phyloP scores from a whole-genome alignment of 345 rosid species.

The Hevea brasiliensis region DNA sequence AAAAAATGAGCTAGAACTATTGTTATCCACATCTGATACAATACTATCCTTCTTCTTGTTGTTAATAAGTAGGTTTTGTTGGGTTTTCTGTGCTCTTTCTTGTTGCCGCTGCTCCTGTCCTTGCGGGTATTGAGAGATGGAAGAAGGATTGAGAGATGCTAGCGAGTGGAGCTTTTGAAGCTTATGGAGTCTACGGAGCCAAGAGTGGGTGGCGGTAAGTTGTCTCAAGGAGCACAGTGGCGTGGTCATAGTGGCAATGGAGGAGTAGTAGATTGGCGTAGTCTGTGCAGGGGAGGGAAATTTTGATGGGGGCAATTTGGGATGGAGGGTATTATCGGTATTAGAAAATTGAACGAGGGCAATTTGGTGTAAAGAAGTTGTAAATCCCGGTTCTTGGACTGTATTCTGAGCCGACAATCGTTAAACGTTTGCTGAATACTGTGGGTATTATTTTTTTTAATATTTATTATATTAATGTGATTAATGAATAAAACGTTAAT shows the following conservation, averaged over 20 bases:
- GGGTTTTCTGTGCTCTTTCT: slow-evolving; percentile 7
- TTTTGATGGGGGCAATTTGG: not conserved
- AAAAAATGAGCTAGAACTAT: slow-evolving; percentile 44
- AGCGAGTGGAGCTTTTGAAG: slow-evolving; percentile 33
- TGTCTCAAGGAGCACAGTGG: slow-evolving; percentile 41
- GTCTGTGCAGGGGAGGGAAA: not conserved
- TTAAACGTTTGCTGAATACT: no score
- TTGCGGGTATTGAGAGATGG: slow-evolving; percentile 28
- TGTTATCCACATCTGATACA: not conserved
- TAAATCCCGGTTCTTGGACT: no score
- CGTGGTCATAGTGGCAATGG: slow-evolving; percentile 33
- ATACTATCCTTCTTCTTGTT: not conserved
- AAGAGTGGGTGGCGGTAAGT: slow-evolving; percentile 29
- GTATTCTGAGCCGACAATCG: no score
- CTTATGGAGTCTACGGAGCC: slow-evolving; percentile 34
- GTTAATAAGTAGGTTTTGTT: slow-evolving; percentile 11
- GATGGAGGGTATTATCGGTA: not conserved
- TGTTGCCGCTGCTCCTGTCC: slow-evolving; percentile 12
- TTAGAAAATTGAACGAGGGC: not conserved
- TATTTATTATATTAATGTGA: no score
- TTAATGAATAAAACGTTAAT: no score
- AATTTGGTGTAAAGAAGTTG: no score
- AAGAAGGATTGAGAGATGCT: slow-evolving; percentile 31
- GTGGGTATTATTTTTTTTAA: no score
- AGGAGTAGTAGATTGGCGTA: not conserved